phyloP scores from a whole-genome alignment of 2,329 filamentous ascomycete genomes.

The Colletotrichum sp. region DNA sequence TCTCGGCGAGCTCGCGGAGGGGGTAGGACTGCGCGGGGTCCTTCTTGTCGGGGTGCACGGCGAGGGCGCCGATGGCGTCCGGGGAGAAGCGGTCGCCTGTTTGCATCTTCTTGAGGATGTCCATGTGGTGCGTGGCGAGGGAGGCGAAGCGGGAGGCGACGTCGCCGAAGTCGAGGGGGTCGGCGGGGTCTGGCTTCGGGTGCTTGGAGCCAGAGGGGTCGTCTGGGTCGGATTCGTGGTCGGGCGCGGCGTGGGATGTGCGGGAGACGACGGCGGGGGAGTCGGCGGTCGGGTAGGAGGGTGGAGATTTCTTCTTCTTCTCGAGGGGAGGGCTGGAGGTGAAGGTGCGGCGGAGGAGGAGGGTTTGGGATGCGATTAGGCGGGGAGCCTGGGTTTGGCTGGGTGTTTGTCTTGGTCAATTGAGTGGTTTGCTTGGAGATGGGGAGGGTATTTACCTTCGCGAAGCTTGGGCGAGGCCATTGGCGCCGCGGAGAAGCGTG shows the following conservation, averaged over 20 bases:
- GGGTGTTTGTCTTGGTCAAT: not conserved
- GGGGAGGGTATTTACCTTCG: not conserved
- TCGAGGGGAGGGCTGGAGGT: constrained; percentile 29
- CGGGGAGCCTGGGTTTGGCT: constrained; percentile 1
- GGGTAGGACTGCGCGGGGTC: constrained; percentile 40
- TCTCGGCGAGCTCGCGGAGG: constrained; percentile 60
- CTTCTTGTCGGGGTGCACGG: constrained; percentile 39
- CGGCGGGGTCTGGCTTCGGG: constrained; percentile 39
- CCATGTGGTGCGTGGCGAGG: constrained; percentile 46
- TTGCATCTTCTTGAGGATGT: constrained; percentile 45
- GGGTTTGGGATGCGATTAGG: not conserved
- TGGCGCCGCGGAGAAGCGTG: constrained; percentile 3
- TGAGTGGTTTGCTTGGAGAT: not conserved
- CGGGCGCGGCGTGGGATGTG: constrained; percentile 23
- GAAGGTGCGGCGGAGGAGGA: constrained; percentile 30
- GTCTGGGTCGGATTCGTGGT: constrained; percentile 24
- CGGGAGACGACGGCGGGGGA: constrained; percentile 18
- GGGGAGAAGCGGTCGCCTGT: constrained; percentile 58
- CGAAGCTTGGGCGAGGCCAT: constrained; percentile 9
- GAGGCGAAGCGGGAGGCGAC: constrained; percentile 48
- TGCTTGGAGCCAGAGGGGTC: constrained; percentile 22
- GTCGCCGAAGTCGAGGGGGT: constrained; percentile 56
- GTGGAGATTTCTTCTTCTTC: constrained; percentile 42
- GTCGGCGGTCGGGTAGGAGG: constrained; percentile 22
- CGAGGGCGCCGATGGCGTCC: constrained; percentile 50